A percentile compares a stretch with the other conserved stretches of the same genome.
These are phyloP conservation scores for Cladosporium sp. DNA, from an alignment of 2,329 filamentous ascomycete species.

Conservation along the genomic window DNA sequence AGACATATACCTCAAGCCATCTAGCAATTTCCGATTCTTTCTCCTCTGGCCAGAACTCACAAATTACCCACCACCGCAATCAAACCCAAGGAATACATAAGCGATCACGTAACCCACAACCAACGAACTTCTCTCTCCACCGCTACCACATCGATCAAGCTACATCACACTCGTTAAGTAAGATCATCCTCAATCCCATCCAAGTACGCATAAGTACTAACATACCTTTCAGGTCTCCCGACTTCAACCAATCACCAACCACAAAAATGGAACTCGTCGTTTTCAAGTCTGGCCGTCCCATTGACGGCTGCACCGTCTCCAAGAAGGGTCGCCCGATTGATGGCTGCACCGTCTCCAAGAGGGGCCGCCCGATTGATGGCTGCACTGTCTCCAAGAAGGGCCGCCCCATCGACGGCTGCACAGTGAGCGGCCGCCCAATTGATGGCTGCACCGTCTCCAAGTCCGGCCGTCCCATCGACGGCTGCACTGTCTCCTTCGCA, in stretches of 20 bases:
- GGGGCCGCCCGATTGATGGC: neutral
- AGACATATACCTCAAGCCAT: neutral
- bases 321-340: neutral
- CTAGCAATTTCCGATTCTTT: slow-evolving; percentile 7
- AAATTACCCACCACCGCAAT: slow-evolving; percentile 10
- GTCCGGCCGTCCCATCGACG: neutral
- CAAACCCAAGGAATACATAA: neutral
- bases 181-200: neutral
- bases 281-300: neutral
- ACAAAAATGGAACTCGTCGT: slow-evolving; percentile 7
- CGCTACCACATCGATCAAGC: slow-evolving; percentile 7
- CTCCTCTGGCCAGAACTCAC: neutral
- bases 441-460: slow-evolving; percentile 6
- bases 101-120: neutral
- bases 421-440: neutral
- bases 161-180: slow-evolving; percentile 10
- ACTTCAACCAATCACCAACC: slow-evolving; percentile 8
- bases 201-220: neutral
- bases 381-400: slow-evolving; percentile 4
- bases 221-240: slow-evolving; percentile 5
- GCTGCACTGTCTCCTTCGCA: slow-evolving; percentile 7
- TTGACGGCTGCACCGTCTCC: neutral
- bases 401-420: slow-evolving; percentile 2
- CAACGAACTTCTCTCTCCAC: neutral
- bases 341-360: slow-evolving; percentile 3